Base-by-base conservation (phyloP, 108 stramenopile genomes). In the Cyclotella distinguenda region DNA sequence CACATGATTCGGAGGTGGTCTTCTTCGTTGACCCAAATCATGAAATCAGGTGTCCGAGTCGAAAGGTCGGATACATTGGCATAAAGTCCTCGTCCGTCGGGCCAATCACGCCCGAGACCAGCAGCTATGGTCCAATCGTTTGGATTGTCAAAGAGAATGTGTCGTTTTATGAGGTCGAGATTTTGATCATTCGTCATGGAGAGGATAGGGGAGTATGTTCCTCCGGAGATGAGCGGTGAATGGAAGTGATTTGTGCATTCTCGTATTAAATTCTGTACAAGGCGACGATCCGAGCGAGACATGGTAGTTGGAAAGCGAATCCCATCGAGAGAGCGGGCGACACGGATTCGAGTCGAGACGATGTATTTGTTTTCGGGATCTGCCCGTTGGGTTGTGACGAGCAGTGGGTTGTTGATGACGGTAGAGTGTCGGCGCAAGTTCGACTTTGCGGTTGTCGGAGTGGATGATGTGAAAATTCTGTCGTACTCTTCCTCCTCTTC, bases 11-110 rank as follows among this genome's bases (percentile, higher is more conserved):
- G 82, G 43, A 95, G 55, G 70, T 96, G 95, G 64, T 96, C 95
- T 70, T 95, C 92, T 65, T 88, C 87, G 74, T 94, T 94, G 45
- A 89, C 72, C 95, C 95, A 96, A 38, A 94, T 86, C 66, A 96
- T 82, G 39, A 94, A 86, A 49, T 86, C 82, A 7, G 92, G 87
- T 56, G 76, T 86, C 56, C 88, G 36, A 21, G 11, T 32, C 27
- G 42, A 27, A 16, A 66, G 25, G 45, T 88, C 36, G 3, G 66
- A 38, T 28, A 77, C 81, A 32, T 79, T 77, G 40, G 78, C 65
- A 59, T 85, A 95, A 21, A 94, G 72, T 11, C 88, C 94, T 46
- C 94, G 73, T 4, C 81, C 92, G 53, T 95, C 90, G 11, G 94
- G 94, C 94, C 94, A 95, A 64, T 93, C 91, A 26, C 88, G 51